Percentiles rank a stretch among this genome's conserved stretches.
phyloP scores from a whole-genome alignment of 202 grass and related monocot genomes.

The Elaeis oleifera region DNA sequence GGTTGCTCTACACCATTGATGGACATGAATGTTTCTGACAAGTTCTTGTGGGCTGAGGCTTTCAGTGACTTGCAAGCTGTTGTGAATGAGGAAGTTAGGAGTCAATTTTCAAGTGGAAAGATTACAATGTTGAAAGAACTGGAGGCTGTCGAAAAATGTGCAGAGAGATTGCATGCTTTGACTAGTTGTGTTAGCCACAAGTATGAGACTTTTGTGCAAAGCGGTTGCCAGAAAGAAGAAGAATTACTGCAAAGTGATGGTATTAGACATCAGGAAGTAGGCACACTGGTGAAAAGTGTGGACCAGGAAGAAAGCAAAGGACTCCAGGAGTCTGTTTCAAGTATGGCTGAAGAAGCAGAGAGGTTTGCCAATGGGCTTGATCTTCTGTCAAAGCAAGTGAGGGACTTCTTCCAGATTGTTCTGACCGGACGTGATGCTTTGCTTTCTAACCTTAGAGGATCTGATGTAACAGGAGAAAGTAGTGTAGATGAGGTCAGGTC shows the following conservation, averaged over 20 bases:
- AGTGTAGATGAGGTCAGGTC: not conserved
- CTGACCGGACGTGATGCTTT: slow-evolving; percentile 68
- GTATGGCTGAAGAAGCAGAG: slow-evolving; percentile 34
- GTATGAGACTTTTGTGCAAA: too few species aligned
- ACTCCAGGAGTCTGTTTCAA: slow-evolving; percentile 38
- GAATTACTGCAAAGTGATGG: not conserved
- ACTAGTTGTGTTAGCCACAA: slow-evolving; percentile 8
- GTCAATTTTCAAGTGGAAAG: slow-evolving; percentile 22
- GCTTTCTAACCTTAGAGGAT: slow-evolving; percentile 65
- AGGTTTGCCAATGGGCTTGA: slow-evolving; percentile 38
- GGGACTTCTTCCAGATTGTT: slow-evolving; percentile 68
- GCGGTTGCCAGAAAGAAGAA: too few species aligned
- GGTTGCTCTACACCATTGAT: slow-evolving; percentile 42
- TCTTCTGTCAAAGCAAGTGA: slow-evolving; percentile 46
- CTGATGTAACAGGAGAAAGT: not conserved
- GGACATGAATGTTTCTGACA: slow-evolving; percentile 46
- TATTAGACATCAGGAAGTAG: slow-evolving; percentile 15
- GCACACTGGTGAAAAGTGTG: not conserved
- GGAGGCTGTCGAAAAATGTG: slow-evolving; percentile 43
- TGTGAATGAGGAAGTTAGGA: slow-evolving; percentile 42
- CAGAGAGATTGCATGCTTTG: slow-evolving; percentile 35
- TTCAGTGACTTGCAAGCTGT: slow-evolving; percentile 46
- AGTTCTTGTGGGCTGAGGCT: slow-evolving; percentile 59
- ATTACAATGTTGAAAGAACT: slow-evolving; percentile 54
- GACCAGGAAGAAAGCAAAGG: slow-evolving; percentile 1